Evolutionary conservation across 2,329 filamentous ascomycete species (phyloP).

Genomic region (Colletotrichum agaves): DNA sequence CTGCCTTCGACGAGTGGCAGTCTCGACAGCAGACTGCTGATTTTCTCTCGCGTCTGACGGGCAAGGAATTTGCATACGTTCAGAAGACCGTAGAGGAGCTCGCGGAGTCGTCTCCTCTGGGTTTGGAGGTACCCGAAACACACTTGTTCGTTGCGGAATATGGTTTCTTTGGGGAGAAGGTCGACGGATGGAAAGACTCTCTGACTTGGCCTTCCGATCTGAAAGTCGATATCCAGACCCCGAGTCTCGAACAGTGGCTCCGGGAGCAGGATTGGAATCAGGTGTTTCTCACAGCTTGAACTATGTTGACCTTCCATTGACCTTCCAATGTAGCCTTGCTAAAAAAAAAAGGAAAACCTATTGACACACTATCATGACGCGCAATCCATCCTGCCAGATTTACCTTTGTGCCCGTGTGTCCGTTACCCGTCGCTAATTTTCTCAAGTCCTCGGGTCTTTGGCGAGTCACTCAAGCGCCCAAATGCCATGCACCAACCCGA

Average conservation of each 20-base stretch:
- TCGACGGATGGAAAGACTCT: constrained; percentile 7
- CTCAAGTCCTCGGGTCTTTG: too few relatives aligned
- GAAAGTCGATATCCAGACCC: background rate
- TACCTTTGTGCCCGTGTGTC: too few relatives aligned
- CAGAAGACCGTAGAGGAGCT: constrained; percentile 47
- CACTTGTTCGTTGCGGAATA: constrained; percentile 8
- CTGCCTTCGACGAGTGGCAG: constrained; percentile 56
- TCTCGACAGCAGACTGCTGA: constrained; percentile 47
- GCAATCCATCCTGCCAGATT: too few relatives aligned
- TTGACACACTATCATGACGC: too few relatives aligned
- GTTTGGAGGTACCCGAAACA: constrained; percentile 2
- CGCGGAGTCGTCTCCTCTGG: constrained; percentile 26
- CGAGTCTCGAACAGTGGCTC: constrained; percentile 1
- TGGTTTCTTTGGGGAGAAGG: constrained; percentile 14
- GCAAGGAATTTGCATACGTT: constrained; percentile 47
- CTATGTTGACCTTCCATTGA: background rate
- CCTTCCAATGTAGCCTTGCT: too few relatives aligned
- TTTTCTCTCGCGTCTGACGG: constrained; percentile 50
- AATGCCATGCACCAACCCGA: background rate
- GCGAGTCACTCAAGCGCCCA: background rate
- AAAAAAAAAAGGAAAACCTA: too few relatives aligned
- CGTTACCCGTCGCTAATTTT: too few relatives aligned
- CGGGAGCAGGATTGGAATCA: constrained; percentile 5
- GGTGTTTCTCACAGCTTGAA: background rate
- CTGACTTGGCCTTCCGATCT: constrained; percentile 9